These are phyloP conservation scores for Brassica juncea DNA, from an alignment of 345 rosid genomes.

Conservation along the genomic window DNA sequence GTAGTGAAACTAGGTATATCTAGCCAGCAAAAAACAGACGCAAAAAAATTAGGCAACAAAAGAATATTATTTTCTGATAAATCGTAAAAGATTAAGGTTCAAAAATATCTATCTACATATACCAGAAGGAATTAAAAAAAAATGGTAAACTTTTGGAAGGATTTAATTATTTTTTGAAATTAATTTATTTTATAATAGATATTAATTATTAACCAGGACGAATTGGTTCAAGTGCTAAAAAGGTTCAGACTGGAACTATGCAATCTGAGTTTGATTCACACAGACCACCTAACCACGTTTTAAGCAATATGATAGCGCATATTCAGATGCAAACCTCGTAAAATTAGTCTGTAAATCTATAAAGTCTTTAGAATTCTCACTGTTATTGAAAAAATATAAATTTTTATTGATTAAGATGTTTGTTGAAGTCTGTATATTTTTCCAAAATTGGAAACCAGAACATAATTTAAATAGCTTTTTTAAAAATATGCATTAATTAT, in stretches of 20 bases:
- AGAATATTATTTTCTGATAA: background rate
- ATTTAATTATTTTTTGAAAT: background rate
- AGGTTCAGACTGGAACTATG: too few relatives aligned
- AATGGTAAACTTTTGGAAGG: background rate
- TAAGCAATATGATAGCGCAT: too few relatives aligned
- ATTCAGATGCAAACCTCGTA: too few relatives aligned
- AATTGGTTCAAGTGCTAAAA: too few relatives aligned
- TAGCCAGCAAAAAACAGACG: background rate
- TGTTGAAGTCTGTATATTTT: background rate
- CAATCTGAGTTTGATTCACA: too few relatives aligned
- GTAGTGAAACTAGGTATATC: slow-evolving; percentile 6
- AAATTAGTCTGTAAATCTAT: too few relatives aligned
- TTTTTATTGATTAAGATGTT: background rate
- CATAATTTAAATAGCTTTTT: background rate
- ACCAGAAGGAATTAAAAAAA: background rate
- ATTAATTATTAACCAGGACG: too few relatives aligned
- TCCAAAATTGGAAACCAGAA: background rate
- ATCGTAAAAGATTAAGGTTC: background rate
- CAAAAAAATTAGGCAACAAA: background rate
- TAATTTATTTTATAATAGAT: background rate
- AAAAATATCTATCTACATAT: background rate
- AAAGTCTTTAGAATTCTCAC: too few relatives aligned
- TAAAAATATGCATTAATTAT: background rate
- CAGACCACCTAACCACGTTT: too few relatives aligned
- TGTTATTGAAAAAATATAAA: too few relatives aligned